These are phyloP conservation scores for Arthrocladium fulminans DNA, from an alignment of 2,329 filamentous ascomycete species.

Conservation along the genomic window DNA sequence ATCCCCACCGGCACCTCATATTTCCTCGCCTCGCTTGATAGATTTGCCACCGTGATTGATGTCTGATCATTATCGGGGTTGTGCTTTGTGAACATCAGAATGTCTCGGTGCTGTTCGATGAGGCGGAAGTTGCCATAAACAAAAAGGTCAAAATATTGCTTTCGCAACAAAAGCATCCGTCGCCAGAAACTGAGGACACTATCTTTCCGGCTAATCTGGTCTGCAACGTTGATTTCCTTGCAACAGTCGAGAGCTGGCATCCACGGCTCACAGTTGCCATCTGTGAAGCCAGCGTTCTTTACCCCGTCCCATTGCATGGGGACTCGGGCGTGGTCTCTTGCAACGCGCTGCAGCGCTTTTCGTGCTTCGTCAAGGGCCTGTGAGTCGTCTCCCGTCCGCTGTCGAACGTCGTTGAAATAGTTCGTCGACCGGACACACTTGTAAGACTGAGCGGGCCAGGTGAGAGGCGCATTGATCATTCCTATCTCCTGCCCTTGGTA, in stretches of 20 bases:
- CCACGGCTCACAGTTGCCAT: conserved; percentile 39
- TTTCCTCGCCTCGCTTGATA: neutral
- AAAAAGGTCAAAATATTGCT: conserved; percentile 2
- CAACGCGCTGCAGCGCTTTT: conserved; percentile 8
- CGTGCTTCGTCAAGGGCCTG: conserved; percentile 23
- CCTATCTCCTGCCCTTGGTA: conserved; percentile 56
- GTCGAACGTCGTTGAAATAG: conserved; percentile 30
- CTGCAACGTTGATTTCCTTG: conserved; percentile 20
- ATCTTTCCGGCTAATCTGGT: neutral
- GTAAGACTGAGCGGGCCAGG: conserved; percentile 41
- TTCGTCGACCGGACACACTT: conserved; percentile 38
- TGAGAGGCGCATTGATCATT: conserved; percentile 45
- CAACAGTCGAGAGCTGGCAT: conserved; percentile 52
- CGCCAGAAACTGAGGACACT: neutral
- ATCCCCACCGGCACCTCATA: neutral
- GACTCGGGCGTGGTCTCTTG: conserved; percentile 51
- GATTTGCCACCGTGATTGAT: neutral
- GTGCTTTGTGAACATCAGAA: neutral
- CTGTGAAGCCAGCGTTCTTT: conserved; percentile 53
- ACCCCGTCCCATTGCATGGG: conserved; percentile 57
- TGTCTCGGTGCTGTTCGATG: neutral
- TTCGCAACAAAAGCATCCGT: neutral
- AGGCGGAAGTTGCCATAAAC: neutral
- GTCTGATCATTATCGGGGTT: neutral
- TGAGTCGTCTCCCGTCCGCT: conserved; percentile 21